phyloP scores from a whole-genome alignment of 2,329 filamentous ascomycete species.

The Rutstroemia sydowiana region DNA sequence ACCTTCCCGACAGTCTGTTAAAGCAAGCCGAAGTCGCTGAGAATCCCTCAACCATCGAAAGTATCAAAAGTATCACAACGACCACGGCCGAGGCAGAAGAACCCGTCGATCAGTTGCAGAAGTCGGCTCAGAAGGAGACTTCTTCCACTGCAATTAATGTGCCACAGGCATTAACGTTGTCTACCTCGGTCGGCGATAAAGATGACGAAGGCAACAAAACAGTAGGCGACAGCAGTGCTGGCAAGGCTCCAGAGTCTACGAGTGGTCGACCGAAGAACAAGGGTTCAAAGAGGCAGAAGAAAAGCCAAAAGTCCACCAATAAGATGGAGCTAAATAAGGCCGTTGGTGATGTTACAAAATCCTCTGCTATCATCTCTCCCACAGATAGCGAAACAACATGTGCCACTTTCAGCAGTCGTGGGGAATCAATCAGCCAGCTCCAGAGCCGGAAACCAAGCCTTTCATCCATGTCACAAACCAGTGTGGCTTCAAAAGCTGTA shows the following conservation, averaged over 20 bases:
- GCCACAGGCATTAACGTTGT: too few species aligned
- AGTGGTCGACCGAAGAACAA: neutral
- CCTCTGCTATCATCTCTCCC: neutral
- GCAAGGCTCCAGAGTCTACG: neutral
- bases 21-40: neutral
- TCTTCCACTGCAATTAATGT: neutral
- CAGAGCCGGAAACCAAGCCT: conserved; percentile 14
- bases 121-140: neutral
- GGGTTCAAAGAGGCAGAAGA: conserved; percentile 5
- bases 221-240: neutral
- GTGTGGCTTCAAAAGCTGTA: neutral
- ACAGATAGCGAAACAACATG: neutral
- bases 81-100: too few species aligned
- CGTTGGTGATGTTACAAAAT: neutral
- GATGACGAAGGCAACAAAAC: neutral
- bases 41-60: neutral
- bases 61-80: neutral
- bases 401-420: neutral
- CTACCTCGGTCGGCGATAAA: neutral
- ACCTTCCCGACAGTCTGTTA: neutral
- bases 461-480: neutral
- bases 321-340: neutral
- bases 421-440: conserved; percentile 10
- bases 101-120: neutral
- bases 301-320: conserved; percentile 2